Conservation (phyloP, 169 alveolate species). For the Eimeria praecox region DNA sequence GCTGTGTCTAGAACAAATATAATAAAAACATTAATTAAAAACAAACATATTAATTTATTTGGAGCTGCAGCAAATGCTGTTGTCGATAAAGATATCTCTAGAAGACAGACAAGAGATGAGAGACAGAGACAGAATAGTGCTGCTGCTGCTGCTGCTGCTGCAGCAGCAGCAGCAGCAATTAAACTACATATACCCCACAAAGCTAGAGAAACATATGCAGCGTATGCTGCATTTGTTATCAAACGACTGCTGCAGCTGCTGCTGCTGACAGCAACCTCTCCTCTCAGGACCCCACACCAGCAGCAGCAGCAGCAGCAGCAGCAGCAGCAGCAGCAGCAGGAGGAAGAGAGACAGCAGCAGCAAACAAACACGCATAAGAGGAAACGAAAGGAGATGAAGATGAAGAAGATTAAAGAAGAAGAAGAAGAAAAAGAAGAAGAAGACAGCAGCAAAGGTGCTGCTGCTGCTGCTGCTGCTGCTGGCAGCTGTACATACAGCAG, state of each 20-base stretch:
- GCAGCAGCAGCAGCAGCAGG: slow-evolving; percentile 48
- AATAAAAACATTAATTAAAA: neutral
- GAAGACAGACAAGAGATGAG: neutral
- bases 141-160: no score
- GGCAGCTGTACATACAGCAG: neutral
- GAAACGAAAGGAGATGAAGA: neutral
- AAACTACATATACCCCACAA: no score
- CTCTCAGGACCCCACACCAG: neutral
- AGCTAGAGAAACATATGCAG: neutral
- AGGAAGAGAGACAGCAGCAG: no score
- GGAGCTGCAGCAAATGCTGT: no score
- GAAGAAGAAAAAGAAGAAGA: no score
- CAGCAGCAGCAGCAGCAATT: no score
- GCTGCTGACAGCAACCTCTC: neutral
- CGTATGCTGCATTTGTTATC: neutral
- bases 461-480: neutral
- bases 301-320: slow-evolving; percentile 38
- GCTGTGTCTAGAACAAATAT: neutral
- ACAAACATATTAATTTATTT: no score
- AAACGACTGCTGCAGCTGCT: neutral
- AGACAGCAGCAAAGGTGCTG: neutral
- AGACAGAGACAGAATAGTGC: neutral
- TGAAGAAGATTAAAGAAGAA: no score
- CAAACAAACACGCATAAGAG: neutral
- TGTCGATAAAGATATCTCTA: no score